A percentile compares a stretch with the other conserved stretches of the same genome.
These are phyloP conservation scores for Lachnellula suecica DNA, from an alignment of 2,329 filamentous ascomycete genomes.

Conservation along the genomic window DNA sequence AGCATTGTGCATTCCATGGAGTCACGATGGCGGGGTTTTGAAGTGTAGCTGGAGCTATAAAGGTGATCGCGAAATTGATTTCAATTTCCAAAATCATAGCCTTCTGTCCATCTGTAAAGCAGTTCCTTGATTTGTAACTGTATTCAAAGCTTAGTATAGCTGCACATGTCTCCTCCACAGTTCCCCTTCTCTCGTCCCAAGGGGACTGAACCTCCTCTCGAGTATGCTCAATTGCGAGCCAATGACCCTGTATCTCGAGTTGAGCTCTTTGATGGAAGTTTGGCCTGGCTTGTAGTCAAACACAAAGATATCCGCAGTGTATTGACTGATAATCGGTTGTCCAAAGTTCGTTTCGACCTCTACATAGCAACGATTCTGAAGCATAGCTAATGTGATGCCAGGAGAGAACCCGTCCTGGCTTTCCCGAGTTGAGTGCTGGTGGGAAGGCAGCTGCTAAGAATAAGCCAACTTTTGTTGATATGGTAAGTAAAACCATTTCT, in stretches of 20 bases:
- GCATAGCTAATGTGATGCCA: neutral
- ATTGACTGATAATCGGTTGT: conserved; percentile 43
- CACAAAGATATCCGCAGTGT: conserved; percentile 45
- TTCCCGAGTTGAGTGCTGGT: conserved; percentile 46
- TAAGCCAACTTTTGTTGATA: conserved; percentile 50
- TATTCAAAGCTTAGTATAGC: neutral
- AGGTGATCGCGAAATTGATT: too few species aligned
- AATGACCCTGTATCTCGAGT: conserved; percentile 43
- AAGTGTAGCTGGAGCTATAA: too few species aligned
- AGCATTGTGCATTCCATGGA: neutral
- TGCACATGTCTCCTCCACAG: conserved; percentile 16
- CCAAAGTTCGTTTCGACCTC: conserved; percentile 31
- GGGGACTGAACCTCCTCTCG: conserved; percentile 41
- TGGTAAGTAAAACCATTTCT: conserved; percentile 31
- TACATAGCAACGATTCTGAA: neutral
- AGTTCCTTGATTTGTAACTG: neutral
- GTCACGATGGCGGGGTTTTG: too few species aligned
- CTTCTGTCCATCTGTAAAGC: too few species aligned
- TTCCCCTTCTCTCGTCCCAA: conserved; percentile 43
- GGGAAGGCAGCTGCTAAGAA: conserved; percentile 46
- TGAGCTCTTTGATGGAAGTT: conserved; percentile 44
- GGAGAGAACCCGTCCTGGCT: conserved; percentile 42
- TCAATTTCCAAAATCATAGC: too few species aligned
- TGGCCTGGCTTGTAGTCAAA: conserved; percentile 48
- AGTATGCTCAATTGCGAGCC: conserved; percentile 42